Percentiles rank a stretch among this genome's conserved stretches.
phyloP scores from a whole-genome alignment of 768 basidiomycete species.

The Mycena vulgaris region DNA sequence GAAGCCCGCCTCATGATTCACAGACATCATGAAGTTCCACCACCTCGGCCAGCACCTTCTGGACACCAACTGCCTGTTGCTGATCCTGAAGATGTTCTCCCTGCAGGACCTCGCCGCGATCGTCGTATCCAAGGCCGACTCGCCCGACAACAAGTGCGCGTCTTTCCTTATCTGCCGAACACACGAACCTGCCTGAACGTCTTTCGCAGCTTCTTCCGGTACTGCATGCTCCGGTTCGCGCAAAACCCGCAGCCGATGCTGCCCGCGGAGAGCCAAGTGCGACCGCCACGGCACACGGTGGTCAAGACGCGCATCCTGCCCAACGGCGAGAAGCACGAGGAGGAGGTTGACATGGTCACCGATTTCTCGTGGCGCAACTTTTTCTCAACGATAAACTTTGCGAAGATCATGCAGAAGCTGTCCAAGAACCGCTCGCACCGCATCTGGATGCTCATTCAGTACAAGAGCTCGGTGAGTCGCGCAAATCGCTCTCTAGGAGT shows the following conservation, averaged over 20 bases:
- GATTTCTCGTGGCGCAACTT: constrained; percentile 99
- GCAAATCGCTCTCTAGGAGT: not conserved
- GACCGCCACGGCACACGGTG: constrained; percentile 72
- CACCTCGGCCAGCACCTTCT: constrained; percentile 96
- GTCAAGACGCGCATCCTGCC: constrained; percentile 72
- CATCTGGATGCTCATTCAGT: constrained; percentile 96
- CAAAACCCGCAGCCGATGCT: constrained; percentile 70
- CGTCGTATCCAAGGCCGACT: constrained; percentile 92
- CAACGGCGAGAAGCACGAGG: constrained; percentile 82
- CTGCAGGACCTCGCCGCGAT: constrained; percentile 89
- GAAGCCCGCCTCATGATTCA: not conserved
- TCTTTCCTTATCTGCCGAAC: not conserved
- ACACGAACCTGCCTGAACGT: not conserved
- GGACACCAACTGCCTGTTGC: constrained; percentile 93
- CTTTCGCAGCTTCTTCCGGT: constrained; percentile 90
- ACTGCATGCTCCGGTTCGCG: constrained; percentile 86
- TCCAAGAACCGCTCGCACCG: constrained; percentile 96
- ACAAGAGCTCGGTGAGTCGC: constrained; percentile 92
- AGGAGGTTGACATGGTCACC: constrained; percentile 92
- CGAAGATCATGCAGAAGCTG: constrained; percentile 97
- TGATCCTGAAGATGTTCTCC: constrained; percentile 99
- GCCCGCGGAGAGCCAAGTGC: constrained; percentile 77
- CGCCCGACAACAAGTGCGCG: constrained; percentile 84
- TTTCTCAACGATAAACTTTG: constrained; percentile 96
- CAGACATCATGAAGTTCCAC: constrained; percentile 99